Percentiles rank a stretch among this genome's conserved stretches.
These are phyloP conservation scores for Emergomyces africanus DNA, from an alignment of 2,329 filamentous ascomycete species.

Conservation along the genomic window DNA sequence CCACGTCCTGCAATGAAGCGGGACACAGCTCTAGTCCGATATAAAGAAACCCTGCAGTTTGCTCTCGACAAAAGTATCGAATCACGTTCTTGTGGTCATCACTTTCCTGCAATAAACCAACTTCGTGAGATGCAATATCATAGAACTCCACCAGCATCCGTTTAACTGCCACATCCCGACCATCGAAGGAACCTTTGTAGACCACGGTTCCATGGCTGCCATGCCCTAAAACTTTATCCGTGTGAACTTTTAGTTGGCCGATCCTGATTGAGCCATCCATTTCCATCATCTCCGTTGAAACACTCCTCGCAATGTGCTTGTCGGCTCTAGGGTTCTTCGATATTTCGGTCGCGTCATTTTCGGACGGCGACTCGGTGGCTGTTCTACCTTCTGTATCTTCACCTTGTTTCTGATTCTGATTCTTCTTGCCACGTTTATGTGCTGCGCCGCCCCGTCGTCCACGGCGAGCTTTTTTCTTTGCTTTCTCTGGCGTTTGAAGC, in stretches of 20 bases:
- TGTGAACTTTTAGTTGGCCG: slow-evolving; percentile 48
- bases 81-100: slow-evolving; percentile 96
- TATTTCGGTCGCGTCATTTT: slow-evolving; percentile 25
- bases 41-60: slow-evolving; percentile 81
- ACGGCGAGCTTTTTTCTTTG: slow-evolving; percentile 57
- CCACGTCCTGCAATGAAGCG: slow-evolving; percentile 81
- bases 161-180: slow-evolving; percentile 87
- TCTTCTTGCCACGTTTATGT: slow-evolving; percentile 42
- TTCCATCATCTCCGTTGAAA: slow-evolving; percentile 43
- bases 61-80: slow-evolving; percentile 86
- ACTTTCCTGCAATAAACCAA: slow-evolving; percentile 76
- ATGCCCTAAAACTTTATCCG: slow-evolving; percentile 49
- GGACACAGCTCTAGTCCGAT: slow-evolving; percentile 92
- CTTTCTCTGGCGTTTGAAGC: slow-evolving; percentile 29
- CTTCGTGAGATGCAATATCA: slow-evolving; percentile 89
- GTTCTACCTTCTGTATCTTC: slow-evolving; percentile 43
- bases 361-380: slow-evolving; percentile 39
- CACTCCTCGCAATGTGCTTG: slow-evolving; percentile 40
- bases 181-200: slow-evolving; percentile 88
- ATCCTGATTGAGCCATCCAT: slow-evolving; percentile 51
- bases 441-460: slow-evolving; percentile 62
- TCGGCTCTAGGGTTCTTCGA: slow-evolving; percentile 48
- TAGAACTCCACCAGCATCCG: slow-evolving; percentile 94
- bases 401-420: slow-evolving; percentile 39
- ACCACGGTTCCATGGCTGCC: slow-evolving; percentile 97